phyloP scores from a whole-genome alignment of 1,284 basidiomycete genomes.

The Rhodotorula glutinis region DNA sequence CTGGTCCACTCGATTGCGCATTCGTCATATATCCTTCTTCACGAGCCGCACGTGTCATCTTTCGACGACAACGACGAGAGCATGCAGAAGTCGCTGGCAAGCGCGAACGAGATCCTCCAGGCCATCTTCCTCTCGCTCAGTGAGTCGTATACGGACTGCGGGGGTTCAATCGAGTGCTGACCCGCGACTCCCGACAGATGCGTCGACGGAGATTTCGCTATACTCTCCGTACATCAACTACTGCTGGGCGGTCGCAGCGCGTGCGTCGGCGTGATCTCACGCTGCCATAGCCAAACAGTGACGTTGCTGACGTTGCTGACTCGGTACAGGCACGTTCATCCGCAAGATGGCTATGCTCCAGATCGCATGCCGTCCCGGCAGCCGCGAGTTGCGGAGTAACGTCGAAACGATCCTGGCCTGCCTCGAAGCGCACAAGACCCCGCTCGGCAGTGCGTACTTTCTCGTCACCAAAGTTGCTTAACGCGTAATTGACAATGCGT shows the following conservation, averaged over 20 bases:
- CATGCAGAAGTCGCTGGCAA: constrained; percentile 28
- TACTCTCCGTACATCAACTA: constrained; percentile 37
- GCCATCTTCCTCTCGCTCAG: constrained; percentile 32
- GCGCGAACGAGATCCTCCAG: constrained; percentile 37
- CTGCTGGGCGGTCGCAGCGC: constrained; percentile 40
- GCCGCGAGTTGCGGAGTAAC: constrained; percentile 15
- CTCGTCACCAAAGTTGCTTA: neutral
- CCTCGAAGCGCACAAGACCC: constrained; percentile 31
- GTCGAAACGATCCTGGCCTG: constrained; percentile 38
- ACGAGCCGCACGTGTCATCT: constrained; percentile 39
- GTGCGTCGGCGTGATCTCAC: constrained; percentile 2
- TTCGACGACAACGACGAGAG: constrained; percentile 23
- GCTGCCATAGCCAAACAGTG: too few relatives aligned
- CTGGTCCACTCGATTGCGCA: constrained; percentile 38
- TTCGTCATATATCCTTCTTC: constrained; percentile 36
- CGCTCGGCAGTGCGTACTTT: constrained; percentile 25
- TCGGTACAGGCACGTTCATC: constrained; percentile 30
- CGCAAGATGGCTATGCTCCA: constrained; percentile 38
- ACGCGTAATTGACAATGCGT: neutral
- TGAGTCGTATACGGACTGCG: neutral
- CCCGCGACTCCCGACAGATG: neutral
- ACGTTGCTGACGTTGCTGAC: neutral
- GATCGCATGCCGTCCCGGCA: constrained; percentile 6
- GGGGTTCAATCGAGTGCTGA: neutral
- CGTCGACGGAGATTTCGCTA: constrained; percentile 39